Conservation (phyloP, 2,329 filamentous ascomycete genomes). For the Davidsoniella australis region DNA sequence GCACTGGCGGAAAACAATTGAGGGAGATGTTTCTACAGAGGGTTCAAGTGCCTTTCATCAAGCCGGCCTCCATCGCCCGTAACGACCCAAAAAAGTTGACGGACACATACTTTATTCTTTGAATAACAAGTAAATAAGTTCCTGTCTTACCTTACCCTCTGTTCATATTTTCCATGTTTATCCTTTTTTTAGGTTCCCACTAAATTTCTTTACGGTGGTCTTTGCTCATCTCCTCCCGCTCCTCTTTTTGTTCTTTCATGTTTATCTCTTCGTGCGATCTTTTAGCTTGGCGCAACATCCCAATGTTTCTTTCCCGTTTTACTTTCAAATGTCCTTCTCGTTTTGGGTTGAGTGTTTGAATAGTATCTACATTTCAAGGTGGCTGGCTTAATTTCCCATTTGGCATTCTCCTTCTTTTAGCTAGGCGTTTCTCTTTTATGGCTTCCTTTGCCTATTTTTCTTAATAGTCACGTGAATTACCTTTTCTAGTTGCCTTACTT, state of each 20-base stretch:
- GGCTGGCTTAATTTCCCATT: too few species aligned
- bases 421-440: too few species aligned
- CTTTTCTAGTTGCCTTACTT: too few species aligned
- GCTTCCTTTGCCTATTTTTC: too few species aligned
- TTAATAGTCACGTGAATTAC: too few species aligned
- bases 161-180: neutral
- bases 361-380: too few species aligned
- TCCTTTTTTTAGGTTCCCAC: neutral
- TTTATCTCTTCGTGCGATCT: neutral
- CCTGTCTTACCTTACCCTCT: neutral
- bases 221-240: neutral
- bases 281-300: neutral
- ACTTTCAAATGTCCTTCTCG: too few species aligned
- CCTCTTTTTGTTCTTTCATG: neutral
- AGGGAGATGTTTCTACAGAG: conserved; percentile 63
- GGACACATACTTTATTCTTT: too few species aligned
- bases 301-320: neutral
- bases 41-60: conserved; percentile 25
- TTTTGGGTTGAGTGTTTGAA: too few species aligned
- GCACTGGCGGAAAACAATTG: conserved; percentile 93
- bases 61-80: neutral
- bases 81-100: neutral
- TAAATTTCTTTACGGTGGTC: neutral
- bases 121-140: conserved; percentile 1
- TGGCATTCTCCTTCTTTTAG: too few species aligned